phyloP scores from a whole-genome alignment of 306 rosid genomes.

The Carpinus fangiana region DNA sequence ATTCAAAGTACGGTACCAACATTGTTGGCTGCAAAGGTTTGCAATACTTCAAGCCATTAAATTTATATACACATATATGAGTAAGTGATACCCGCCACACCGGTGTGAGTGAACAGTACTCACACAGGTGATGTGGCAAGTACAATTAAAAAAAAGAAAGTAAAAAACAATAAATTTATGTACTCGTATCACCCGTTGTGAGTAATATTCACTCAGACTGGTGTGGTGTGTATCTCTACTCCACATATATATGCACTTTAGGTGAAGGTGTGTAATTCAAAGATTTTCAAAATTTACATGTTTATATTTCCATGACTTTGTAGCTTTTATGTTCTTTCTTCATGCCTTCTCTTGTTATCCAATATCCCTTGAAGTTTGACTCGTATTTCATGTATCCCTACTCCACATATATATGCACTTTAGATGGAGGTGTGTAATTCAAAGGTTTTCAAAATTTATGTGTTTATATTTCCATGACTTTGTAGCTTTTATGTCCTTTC shows the following conservation, averaged over 20 bases:
- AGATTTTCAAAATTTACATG: not conserved
- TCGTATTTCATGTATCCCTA: not conserved
- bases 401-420: too few relatives aligned
- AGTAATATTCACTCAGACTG: too few relatives aligned
- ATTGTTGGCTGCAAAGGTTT: conserved; percentile 55
- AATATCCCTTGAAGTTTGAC: not conserved
- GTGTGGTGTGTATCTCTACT: too few relatives aligned
- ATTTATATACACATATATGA: too few relatives aligned
- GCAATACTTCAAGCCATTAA: not conserved
- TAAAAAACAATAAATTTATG: too few relatives aligned
- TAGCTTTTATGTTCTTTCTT: not conserved
- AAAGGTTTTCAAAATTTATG: not conserved
- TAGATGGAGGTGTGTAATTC: not conserved
- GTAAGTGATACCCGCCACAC: too few relatives aligned
- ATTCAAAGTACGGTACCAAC: conserved; percentile 49
- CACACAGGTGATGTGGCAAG: too few relatives aligned
- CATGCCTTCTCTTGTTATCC: not conserved
- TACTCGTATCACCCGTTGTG: too few relatives aligned
- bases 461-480: not conserved
- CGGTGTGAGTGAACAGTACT: too few relatives aligned
- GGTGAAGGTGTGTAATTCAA: not conserved
- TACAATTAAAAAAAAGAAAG: too few relatives aligned
- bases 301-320: not conserved
- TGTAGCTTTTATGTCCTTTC: not conserved
- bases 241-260: too few relatives aligned